These are phyloP conservation scores for Agapanthus africanus DNA, from an alignment of 106 monocot species.

Conservation along the genomic window DNA sequence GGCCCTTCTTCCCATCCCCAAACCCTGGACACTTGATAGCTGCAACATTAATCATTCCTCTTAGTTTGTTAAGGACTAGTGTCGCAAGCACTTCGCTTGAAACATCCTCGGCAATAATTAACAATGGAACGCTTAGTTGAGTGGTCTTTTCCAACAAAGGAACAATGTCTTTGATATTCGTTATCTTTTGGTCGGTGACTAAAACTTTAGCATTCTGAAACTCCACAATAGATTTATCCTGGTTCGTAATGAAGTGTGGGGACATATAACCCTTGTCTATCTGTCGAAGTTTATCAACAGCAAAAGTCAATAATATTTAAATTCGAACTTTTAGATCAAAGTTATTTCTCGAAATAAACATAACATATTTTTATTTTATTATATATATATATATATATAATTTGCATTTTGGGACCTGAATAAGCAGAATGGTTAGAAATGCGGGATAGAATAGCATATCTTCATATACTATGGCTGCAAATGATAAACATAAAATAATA, in stretches of 20 bases:
- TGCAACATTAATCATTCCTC: conserved; percentile 85
- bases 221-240: conserved; percentile 78
- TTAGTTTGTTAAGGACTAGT: conserved; percentile 73
- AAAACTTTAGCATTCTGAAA: conserved; percentile 89
- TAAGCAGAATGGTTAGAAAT: no score
- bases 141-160: conserved; percentile 78
- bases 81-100: conserved; percentile 70
- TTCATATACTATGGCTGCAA: neutral
- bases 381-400: no score
- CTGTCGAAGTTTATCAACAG: no score
- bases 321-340: no score
- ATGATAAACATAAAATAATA: neutral
- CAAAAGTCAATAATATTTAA: no score
- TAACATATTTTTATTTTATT: no score
- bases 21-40: conserved; percentile 89
- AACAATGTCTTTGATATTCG: conserved; percentile 57
- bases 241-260: conserved; percentile 90
- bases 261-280: conserved; percentile 90
- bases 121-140: conserved; percentile 79
- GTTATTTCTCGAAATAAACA: no score
- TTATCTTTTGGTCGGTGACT: conserved; percentile 84
- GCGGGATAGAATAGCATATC: neutral
- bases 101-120: conserved; percentile 94
- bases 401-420: no score
- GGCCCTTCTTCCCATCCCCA: conserved; percentile 82